Conservation (phyloP, 148 eudicot genomes). For the Amaranthus hypochondriacus region DNA sequence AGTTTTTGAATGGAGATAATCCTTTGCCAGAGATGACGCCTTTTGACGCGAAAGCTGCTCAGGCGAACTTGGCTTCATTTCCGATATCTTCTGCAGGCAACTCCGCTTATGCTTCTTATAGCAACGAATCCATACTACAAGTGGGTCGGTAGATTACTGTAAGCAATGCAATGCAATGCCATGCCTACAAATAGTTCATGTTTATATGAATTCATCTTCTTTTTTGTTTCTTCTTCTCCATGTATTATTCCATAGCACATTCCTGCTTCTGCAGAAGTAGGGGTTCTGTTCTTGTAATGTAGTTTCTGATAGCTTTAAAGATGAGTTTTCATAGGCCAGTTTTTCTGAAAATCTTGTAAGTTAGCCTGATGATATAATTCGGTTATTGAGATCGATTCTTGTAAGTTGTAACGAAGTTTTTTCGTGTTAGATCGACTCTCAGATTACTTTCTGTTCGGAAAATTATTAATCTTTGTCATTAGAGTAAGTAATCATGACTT, state of each 20-base stretch:
- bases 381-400: background rate
- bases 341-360: background rate
- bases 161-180: constrained; percentile 12
- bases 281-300: constrained; percentile 11
- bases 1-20: constrained; percentile 29
- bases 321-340: background rate
- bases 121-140: constrained; percentile 19
- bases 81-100: constrained; percentile 14
- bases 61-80: constrained; percentile 6
- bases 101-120: constrained; percentile 10
- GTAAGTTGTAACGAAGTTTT: background rate
- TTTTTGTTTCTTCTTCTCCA: constrained; percentile 6
- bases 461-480: background rate
- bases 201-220: constrained; percentile 29
- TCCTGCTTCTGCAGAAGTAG: constrained; percentile 12
- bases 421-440: background rate
- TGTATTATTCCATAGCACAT: background rate
- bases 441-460: too few species aligned
- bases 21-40: constrained; percentile 13
- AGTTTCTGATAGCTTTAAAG: background rate
- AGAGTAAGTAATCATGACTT: background rate
- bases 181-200: constrained; percentile 5
- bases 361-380: background rate
- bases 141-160: constrained; percentile 17
- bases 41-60: background rate